Evolutionary conservation across 768 basidiomycete species (phyloP), one percentile per base, ranked within the genome.

Genomic region (Paxillus rubicundulus): DNA sequence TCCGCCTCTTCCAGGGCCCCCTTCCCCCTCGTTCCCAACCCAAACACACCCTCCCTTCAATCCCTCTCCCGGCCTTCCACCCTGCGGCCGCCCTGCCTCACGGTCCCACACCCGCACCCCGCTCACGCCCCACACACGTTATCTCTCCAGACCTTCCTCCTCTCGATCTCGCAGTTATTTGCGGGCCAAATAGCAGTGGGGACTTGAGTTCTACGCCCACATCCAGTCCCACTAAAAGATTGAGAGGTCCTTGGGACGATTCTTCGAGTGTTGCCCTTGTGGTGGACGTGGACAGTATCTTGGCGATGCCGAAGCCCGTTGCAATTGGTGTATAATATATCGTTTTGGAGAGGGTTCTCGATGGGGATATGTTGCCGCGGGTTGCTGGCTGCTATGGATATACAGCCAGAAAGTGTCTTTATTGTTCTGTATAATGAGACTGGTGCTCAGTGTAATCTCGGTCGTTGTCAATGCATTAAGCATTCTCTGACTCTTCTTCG

Each of bases 31-130:
- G 85, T 56, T 79, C 79, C 46, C 57, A 72, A 41, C 79, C 85
- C 18, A 86, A 79, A 62, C 85, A 89, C 68, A 77, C 72, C 13
- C 73, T 89, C 57, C 89, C 89, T 12, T 78, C 81, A n/a, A 20
- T 84, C 24, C 88, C 88, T 10, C 72, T 73, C 36, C 85, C 85
- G 0, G 71, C 72, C 24, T 78, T 81, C 51, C 64, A 74, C 30
- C 69, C 72, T 43, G 64, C 71, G 20, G 62, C 65, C 24, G 51
- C 47, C 4, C 54, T 72, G 24, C 54, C 58, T 21, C 64, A 61
- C 16, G 57, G 55, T 0, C 63, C 66, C 1, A 30, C 57, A 0
- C 61, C 64, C 0, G 58, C 59, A 2, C 57, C 52, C 45, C 66
- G 61, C 42, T 55, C 44, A 20, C 56, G 47, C 5, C 28, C 56